Percentiles rank a stretch among this genome's conserved stretches.
phyloP scores from a whole-genome alignment of 306 rosid species.

The Dryas octopetala region DNA sequence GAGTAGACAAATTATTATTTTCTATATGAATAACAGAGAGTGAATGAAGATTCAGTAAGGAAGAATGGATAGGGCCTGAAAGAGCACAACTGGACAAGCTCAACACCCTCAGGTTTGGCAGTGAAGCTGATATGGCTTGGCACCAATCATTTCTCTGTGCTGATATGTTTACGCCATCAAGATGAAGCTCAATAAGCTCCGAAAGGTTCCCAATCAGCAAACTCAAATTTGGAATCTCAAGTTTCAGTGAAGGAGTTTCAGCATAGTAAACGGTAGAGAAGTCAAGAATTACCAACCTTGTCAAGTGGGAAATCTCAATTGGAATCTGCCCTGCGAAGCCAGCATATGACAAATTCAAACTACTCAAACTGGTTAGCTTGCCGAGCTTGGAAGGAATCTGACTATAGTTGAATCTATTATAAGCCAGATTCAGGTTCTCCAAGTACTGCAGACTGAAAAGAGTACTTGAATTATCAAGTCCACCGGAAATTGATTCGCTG shows the following conservation, averaged over 20 bases:
- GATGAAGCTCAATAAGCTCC: no score
- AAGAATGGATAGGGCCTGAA: constrained; percentile 6
- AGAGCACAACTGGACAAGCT: background rate
- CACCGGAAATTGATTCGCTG: background rate
- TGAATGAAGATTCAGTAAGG: background rate
- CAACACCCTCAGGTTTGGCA: constrained; percentile 11
- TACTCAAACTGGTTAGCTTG: background rate
- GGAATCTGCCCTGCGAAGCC: background rate
- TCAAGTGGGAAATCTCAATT: no score
- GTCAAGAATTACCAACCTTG: no score
- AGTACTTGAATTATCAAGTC: background rate
- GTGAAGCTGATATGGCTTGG: background rate
- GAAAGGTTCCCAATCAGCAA: no score
- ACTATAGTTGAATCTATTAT: background rate
- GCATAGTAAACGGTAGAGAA: no score
- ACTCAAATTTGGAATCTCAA: no score
- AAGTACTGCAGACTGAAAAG: constrained; percentile 12
- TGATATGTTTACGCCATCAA: background rate
- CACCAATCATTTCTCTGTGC: background rate
- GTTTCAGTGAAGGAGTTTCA: no score
- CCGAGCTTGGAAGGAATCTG: background rate
- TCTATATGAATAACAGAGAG: background rate
- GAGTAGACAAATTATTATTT: background rate
- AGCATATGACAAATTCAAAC: background rate
- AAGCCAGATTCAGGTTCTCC: constrained; percentile 3